Evolutionary conservation across 805 yeast genomes (phyloP), one percentile per base, ranked within the genome.

Genomic region (Pichia sporocuriosa): DNA sequence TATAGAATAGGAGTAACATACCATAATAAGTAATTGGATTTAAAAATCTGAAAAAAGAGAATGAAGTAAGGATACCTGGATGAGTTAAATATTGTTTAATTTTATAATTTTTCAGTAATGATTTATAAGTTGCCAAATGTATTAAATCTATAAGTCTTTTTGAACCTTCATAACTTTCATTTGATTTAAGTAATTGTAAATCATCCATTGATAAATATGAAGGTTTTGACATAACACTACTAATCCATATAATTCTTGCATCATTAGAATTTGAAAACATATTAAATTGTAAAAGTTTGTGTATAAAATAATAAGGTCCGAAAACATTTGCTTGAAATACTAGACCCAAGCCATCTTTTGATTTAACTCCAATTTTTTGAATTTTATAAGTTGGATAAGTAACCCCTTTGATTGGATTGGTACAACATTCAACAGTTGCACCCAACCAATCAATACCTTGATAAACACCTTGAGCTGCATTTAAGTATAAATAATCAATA

Each of bases 311-410:
- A 65, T 84, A 89, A 2, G 97, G 97, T 0, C 95, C 96, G 64
- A 93, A 86, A n/a, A 90, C 96, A 57, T 93, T 93, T 5, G 93
- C 94, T 62, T 93, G 95, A 66, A 90, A 93, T 4, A 88, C 87
- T 24, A 84, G 65, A 1, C 97, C 97, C 68, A 90, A 52, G 0
- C 77, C 88, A 61, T 93, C 98, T 16, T 55, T 59, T 1, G 95
- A 77, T 54, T 73, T 77, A 21, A 81, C 79, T 4, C 97, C 96
- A 15, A 76, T 70, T 43, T 73, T 70, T 67, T 93, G 97, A 29
- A 83, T 72, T 62, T 90, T 88, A 64, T 84, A 89, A 2, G 79
- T 77, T 8, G 96, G 97, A 45, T 74, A 77, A 0, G 97, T 93
- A n/a, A 82, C 90, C 2, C 93, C 93, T 35, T 76, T 75, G 23